Percentiles rank a stretch among this genome's conserved stretches.
Evolutionary conservation across 2,329 filamentous ascomycete genomes (phyloP).

Genomic region (Beauveria rudraprayagi): DNA sequence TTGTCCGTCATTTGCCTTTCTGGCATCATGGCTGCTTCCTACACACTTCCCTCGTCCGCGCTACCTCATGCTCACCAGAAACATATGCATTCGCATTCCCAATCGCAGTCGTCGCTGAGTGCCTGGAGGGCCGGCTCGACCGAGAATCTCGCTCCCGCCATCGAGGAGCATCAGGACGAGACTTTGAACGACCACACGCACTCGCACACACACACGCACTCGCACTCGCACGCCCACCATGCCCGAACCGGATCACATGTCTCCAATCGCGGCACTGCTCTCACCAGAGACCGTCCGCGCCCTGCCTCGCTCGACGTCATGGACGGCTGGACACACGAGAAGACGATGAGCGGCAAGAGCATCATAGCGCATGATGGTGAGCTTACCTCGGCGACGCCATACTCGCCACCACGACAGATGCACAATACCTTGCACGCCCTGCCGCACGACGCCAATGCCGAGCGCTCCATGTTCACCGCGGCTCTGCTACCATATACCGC

Average conservation of each 20-base stretch:
- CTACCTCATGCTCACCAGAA: conserved; percentile 40
- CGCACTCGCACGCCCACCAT: conserved; percentile 19
- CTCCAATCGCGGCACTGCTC: conserved; percentile 22
- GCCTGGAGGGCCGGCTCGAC: conserved; percentile 29
- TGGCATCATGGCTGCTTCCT: conserved; percentile 41
- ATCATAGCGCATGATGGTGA: conserved; percentile 27
- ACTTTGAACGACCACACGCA: conserved; percentile 22
- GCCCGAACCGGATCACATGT: conserved; percentile 23
- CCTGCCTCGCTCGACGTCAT: conserved; percentile 26
- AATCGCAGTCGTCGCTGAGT: conserved; percentile 32
- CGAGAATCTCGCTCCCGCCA: conserved; percentile 23
- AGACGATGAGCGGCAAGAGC: conserved; percentile 32
- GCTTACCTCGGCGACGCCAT: conserved; percentile 20
- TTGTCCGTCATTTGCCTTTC: neutral
- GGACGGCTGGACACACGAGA: conserved; percentile 34
- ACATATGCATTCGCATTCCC: conserved; percentile 31
- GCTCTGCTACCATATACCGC: conserved; percentile 63
- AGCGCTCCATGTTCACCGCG: conserved; percentile 62
- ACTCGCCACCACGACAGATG: conserved; percentile 18
- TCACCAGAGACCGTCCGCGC: conserved; percentile 23
- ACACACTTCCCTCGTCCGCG: conserved; percentile 43
- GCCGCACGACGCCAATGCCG: conserved; percentile 31
- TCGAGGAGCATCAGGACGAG: conserved; percentile 24
- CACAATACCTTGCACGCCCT: conserved; percentile 16
- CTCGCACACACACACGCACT: conserved; percentile 15